Conservation (phyloP, 2,329 filamentous ascomycete species). For the Cytospora leucostoma region DNA sequence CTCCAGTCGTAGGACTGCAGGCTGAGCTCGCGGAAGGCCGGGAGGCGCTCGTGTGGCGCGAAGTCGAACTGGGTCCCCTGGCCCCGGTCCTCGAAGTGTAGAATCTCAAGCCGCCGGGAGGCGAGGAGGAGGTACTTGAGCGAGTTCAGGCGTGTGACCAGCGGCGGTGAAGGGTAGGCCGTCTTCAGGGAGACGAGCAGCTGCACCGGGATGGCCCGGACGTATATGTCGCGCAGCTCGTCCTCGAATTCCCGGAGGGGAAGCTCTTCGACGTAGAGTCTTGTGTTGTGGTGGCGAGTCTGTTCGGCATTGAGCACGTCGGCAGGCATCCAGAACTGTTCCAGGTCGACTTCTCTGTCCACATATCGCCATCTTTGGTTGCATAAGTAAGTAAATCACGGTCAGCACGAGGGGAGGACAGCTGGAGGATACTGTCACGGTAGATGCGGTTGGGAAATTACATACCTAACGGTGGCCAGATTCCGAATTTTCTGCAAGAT, state of each 20-base stretch:
- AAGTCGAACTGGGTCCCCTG: constrained; percentile 50
- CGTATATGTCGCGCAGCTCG: constrained; percentile 40
- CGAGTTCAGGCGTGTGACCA: constrained; percentile 43
- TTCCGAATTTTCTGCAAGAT: constrained; percentile 41
- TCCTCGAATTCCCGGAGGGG: constrained; percentile 42
- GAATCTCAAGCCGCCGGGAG: constrained; percentile 39
- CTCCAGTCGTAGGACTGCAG: constrained; percentile 53
- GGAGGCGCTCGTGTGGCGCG: constrained; percentile 42
- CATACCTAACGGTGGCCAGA: constrained; percentile 45
- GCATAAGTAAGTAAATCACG: constrained; percentile 1
- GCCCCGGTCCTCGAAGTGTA: constrained; percentile 48
- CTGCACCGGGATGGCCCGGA: constrained; percentile 42
- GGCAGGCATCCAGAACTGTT: constrained; percentile 41
- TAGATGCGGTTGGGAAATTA: background rate
- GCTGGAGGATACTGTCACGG: background rate
- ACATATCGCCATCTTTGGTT: constrained; percentile 44
- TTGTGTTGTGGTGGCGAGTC: constrained; percentile 35
- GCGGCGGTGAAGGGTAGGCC: constrained; percentile 41
- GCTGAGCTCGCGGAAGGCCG: constrained; percentile 43
- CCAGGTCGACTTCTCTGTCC: constrained; percentile 34
- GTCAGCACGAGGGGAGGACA: background rate
- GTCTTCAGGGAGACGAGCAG: constrained; percentile 45
- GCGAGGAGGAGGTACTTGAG: constrained; percentile 47
- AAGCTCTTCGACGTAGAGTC: constrained; percentile 44
- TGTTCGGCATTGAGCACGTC: constrained; percentile 41